Evolutionary conservation across 1,284 basidiomycete genomes (phyloP), one percentile per base, ranked within the genome.

Genomic region (Microbotryum lychnidis-dioicae): DNA sequence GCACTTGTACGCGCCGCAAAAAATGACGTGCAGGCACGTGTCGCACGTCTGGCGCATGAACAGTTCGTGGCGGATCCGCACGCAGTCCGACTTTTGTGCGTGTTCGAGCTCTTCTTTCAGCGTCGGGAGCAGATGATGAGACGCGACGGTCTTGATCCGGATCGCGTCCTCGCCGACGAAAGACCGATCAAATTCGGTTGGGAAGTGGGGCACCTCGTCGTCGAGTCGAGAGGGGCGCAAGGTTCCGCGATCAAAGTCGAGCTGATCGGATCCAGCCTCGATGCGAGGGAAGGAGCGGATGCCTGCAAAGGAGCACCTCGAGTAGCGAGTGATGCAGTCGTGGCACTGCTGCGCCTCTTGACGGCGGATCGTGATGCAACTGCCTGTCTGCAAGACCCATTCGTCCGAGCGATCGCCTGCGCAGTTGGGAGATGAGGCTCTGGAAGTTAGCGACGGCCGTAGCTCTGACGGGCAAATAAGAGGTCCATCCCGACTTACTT

Each of bases 11-110:
- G 84, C 88, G 61, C 85, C 85, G 7, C 86, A 86, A 74, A 96
- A 94, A 62, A 97, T 84, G 18, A 89, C 91, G 4, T 90, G 91
- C 77, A 88, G 86, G 75, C 93, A 97, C 3, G 87, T 90, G 75
- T 97, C 89, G 73, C 89, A 94, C 48, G 86, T 89, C 18, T 84
- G 84, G 46, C 89, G 83, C 60, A 87, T 84, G 62, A 87, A 87
- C 48, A 83, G 83, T 72, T 91, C 89, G 51, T 85, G 78, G 6
- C 83, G 82, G 48, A 90, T 80, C 59, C 82, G 82, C 62, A 91
- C 84, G 14, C 89, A 81, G 56, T 82, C 79, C 0, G 79, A 75
- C 23, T 78, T 78, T n/a, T 77, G 73, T 3, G 88, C 77, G 72
- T 93, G 90, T 9, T 81, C 75, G 58, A 85, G 77, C 72, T 93